Base-by-base conservation (phyloP, 495 filamentous ascomycete species). In the Xanthoparmelia taractica region DNA sequence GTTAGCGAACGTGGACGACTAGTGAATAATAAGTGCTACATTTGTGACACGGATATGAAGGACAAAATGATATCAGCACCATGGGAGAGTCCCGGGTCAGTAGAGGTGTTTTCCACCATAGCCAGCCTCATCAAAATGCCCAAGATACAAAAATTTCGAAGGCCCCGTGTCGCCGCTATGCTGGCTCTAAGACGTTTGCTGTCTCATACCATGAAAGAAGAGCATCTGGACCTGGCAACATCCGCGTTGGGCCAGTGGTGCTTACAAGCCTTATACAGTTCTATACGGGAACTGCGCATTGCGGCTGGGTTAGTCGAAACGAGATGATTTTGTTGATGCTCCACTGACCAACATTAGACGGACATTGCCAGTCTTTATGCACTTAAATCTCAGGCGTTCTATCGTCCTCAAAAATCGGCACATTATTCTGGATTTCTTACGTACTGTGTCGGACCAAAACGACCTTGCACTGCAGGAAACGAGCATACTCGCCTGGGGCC, bases 271-370 rank as follows among this genome's bases (percentile, higher is more conserved):
- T 75, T 96, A 27, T 82, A 84, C 56, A 96, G 92, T 70, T 93
- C 92, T 10, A 73, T 88, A 29, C 84, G 94, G 70, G 94, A 97
- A 69, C 77, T 97, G 57, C 86, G 94, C 17, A 81, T 96, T 70
- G 88, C 87, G 33, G 88, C 91, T 67, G 89, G 83, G 78, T 87
- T 73, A 67, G 75, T 66, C 20, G 57, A 45, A 34, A 57, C 41
- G 37, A 11, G 25, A 8, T 48, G 15, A 47, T 40, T 41, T 18
- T 11, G 33, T 34, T 38, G 33, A 10, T 25, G 15, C 15, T n/a
- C 29, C 54, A 64, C 70, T 82, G 68, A 82, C 67, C 18, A 52
- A 23, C 31, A 41, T 11, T 70, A 90, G 89, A 13, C 80, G 84
- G 60, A 84, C 84, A 20, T 70, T 93, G 23, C 73, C 84, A 47